Evolutionary conservation across 768 basidiomycete genomes (phyloP), one percentile per base, ranked within the genome.

Genomic region (Gautieria morchelliformis): DNA sequence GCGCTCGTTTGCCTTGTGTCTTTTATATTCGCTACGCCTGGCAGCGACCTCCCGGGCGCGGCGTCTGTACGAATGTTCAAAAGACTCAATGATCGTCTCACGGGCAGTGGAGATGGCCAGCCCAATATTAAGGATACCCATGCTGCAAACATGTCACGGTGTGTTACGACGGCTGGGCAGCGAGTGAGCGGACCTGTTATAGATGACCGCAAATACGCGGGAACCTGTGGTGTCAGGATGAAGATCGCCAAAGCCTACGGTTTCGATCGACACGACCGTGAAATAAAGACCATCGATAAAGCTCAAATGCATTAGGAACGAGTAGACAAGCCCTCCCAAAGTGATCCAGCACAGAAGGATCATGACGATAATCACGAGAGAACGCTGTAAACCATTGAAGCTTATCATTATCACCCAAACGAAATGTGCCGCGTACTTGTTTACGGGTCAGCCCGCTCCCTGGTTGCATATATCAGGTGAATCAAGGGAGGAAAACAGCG

Each of bases 231-330:
- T 70, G 3, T 45, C 53, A 3, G 87, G 87, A 10, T 71, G 66
- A 53, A 89, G 83, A 64, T 91, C 89, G n/a, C 89, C 89, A 64
- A 89, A 89, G 5, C 85, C 82, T 58, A 69, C 63, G 7, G 82
- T 85, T 66, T 89, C 85, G 59, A 91, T 84, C 4, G 85, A 78
- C 17, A 81, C 80, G 40, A 88, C 75, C 8, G 83, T 80, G 64
- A 89, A 90, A 65, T 89, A 91, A n/a, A 92, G 73, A 0, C 82
- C 83, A 64, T 89, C 74, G 62, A 90, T 76, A 66, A 87, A 93
- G 19, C 73, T 67, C 33, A 87, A 74, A 4, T 75, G 54, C 45
- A 84, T 67, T 24, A 83, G 69, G 58, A 80, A 67, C 0, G 79
- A 71, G 64, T 81, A 77, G 50, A 81, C 68, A 14, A 89, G 72